Conservation (phyloP, 2,329 filamentous ascomycete species). For the Sporothrix phasma region DNA sequence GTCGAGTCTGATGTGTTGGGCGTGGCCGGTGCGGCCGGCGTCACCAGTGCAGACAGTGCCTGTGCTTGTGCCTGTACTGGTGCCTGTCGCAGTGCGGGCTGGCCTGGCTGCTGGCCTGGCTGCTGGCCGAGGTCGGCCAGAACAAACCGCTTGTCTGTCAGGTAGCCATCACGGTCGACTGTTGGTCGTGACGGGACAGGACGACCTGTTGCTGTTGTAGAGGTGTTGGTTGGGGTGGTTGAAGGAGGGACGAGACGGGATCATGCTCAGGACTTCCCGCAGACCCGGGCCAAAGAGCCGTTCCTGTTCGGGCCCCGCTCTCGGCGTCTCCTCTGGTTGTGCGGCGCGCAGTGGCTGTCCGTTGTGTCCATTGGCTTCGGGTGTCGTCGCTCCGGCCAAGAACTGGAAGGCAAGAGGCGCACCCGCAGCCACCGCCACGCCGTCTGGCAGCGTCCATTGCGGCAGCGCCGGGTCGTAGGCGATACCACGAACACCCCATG, state of each 20-base stretch:
- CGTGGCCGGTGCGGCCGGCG: neutral
- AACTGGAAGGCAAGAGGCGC: neutral
- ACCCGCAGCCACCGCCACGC: neutral
- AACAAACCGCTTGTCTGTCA: neutral
- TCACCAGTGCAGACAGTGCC: too few species aligned
- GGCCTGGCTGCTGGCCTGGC: neutral
- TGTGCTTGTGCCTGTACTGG: too few species aligned
- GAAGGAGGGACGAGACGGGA: too few species aligned
- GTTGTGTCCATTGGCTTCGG: too few species aligned
- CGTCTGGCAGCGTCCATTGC: neutral
- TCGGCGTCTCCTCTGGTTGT: neutral
- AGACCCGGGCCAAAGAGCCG: neutral
- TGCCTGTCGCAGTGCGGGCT: too few species aligned
- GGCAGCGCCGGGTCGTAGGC: conserved; percentile 16
- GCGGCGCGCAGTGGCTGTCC: too few species aligned
- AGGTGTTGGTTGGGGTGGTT: too few species aligned
- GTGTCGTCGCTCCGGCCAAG: neutral
- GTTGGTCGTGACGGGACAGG: neutral
- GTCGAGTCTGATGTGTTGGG: neutral
- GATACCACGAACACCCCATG: conserved; percentile 15
- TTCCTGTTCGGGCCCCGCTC: neutral
- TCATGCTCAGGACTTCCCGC: neutral
- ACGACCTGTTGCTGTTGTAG: too few species aligned
- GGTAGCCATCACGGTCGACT: neutral
- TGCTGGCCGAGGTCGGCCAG: neutral